Percentiles rank a stretch among this genome's conserved stretches.
Conservation (phyloP, 2,329 filamentous ascomycete genomes). For the Claviceps purpurea region DNA sequence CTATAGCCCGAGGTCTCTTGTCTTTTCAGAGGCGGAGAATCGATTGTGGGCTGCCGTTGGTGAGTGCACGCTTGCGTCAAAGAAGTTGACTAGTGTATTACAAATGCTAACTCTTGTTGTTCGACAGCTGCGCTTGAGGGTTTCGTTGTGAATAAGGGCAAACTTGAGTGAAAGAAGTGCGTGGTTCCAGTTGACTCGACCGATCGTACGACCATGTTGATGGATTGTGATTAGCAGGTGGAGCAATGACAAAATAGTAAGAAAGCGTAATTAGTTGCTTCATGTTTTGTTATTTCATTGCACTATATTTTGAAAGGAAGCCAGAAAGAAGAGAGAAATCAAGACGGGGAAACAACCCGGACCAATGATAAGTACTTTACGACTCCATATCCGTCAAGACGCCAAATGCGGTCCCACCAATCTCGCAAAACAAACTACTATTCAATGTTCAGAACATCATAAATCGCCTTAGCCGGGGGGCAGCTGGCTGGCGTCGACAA, state of each 20-base stretch:
- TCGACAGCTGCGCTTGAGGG: constrained; percentile 58
- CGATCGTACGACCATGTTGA: constrained; percentile 15
- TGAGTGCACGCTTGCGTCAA: constrained; percentile 25
- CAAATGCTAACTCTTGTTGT: neutral
- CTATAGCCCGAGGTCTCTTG: constrained; percentile 70
- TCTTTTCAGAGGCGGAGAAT: constrained; percentile 92
- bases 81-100: neutral
- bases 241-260: constrained; percentile 4
- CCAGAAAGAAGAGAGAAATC: constrained; percentile 1
- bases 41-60: constrained; percentile 79
- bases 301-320: neutral
- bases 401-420: constrained; percentile 4
- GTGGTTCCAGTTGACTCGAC: neutral
- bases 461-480: constrained; percentile 59
- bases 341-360: constrained; percentile 6
- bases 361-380: constrained; percentile 1
- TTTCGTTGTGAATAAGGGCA: constrained; percentile 90
- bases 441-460: neutral
- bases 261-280: constrained; percentile 4
- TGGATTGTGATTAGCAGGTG: constrained; percentile 23
- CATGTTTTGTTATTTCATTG: neutral
- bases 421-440: neutral
- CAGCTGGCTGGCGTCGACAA: constrained; percentile 87
- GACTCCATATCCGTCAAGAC: constrained; percentile 8
- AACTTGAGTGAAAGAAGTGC: constrained; percentile 31